phyloP scores from a whole-genome alignment of 2,329 filamentous ascomycete genomes.

The Fusarium duplospermum region DNA sequence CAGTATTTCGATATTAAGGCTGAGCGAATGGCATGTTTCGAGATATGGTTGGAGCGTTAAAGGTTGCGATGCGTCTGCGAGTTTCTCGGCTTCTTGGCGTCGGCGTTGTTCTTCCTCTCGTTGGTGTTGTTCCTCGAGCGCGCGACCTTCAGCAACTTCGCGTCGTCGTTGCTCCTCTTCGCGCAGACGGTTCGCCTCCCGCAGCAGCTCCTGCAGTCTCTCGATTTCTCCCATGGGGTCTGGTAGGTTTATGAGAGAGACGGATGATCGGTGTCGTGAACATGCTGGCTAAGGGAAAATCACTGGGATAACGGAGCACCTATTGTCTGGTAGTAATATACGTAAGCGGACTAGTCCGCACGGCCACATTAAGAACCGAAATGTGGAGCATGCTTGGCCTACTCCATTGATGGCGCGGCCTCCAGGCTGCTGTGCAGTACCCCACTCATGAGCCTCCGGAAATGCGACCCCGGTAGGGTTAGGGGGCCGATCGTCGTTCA shows the following conservation, averaged over 20 bases:
- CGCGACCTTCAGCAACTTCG: background rate
- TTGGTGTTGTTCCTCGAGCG: background rate
- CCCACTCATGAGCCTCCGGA: no score
- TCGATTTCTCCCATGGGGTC: conserved; percentile 11
- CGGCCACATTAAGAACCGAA: background rate
- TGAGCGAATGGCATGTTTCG: conserved; percentile 48
- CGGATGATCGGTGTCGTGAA: background rate
- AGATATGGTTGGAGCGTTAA: conserved; percentile 46
- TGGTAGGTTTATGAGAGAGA: background rate
- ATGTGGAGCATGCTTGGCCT: background rate
- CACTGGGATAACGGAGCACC: background rate
- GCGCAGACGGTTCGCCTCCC: conserved; percentile 26
- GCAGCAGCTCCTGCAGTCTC: background rate
- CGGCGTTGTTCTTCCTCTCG: background rate
- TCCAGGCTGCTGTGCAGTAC: no score
- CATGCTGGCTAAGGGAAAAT: background rate
- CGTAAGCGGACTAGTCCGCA: background rate
- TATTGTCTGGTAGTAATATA: background rate
- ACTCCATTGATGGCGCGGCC: background rate
- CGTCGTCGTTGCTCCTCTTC: conserved; percentile 21
- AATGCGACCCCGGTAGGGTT: no score
- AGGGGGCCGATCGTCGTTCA: background rate
- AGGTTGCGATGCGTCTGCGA: conserved; percentile 15
- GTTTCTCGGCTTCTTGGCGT: background rate
- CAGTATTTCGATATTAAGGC: conserved; percentile 45